Conservation (phyloP, 164 flowering plant genomes). For the Cinnamomum micranthum region DNA sequence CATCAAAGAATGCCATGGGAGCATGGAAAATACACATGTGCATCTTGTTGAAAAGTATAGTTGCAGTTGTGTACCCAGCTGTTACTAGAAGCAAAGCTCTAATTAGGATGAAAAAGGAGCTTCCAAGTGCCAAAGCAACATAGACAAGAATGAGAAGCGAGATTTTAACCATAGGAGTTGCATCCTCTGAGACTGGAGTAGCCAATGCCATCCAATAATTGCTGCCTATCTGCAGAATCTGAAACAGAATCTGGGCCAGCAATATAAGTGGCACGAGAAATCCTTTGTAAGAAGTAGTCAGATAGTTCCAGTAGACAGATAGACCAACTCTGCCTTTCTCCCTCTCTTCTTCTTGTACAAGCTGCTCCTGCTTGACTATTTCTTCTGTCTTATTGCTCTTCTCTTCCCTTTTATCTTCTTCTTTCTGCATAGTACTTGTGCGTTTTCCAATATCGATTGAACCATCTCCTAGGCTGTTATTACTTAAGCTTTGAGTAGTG, state of each 20-base stretch:
- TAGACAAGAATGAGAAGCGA: constrained; percentile 56
- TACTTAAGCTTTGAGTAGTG: too few species aligned
- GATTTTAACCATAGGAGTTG: constrained; percentile 33
- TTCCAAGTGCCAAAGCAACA: constrained; percentile 58
- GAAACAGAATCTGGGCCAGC: constrained; percentile 53
- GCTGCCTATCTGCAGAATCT: constrained; percentile 78
- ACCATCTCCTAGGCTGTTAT: constrained; percentile 14
- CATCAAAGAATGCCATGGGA: constrained; percentile 92
- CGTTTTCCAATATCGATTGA: background rate
- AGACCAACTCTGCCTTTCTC: constrained; percentile 81
- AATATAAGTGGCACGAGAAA: constrained; percentile 69
- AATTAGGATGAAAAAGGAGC: constrained; percentile 55
- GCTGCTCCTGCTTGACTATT: constrained; percentile 41
- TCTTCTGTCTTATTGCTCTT: constrained; percentile 35
- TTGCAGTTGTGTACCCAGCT: constrained; percentile 70
- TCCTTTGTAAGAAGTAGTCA: constrained; percentile 71
- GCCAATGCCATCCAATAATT: constrained; percentile 99
- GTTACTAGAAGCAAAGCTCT: constrained; percentile 51
- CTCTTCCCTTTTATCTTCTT: constrained; percentile 17
- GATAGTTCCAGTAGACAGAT: constrained; percentile 72
- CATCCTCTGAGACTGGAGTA: constrained; percentile 59
- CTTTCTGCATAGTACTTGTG: constrained; percentile 9
- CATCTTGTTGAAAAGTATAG: constrained; percentile 71
- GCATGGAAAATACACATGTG: constrained; percentile 79
- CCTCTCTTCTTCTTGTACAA: constrained; percentile 92